Evolutionary conservation across 495 filamentous ascomycete species (phyloP), one percentile per base, ranked within the genome.

Genomic region (Jackrogersella minutella): DNA sequence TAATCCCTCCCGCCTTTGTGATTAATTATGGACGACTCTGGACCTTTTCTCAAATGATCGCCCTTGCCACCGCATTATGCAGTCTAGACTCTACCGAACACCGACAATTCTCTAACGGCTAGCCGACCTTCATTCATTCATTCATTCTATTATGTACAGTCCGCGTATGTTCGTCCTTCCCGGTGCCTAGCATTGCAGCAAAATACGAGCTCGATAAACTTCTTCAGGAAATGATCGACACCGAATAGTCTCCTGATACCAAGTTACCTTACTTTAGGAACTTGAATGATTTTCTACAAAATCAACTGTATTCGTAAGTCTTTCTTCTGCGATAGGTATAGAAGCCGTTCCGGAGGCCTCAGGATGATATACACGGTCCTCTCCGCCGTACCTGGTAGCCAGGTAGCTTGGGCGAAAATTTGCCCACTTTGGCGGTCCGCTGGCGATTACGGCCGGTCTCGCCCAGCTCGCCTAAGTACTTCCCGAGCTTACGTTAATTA

Each of bases 11-110:
- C 17, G 36, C 39, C 13, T 47, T 44, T 51, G 28, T 40, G 36
- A 63, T 60, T 56, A 64, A 63, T 60, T 56, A 64, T 58, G 33
- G 43, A 64, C 51, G 21, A 60, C 66, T 64, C 39, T 64, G 56
- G 60, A 53, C 33, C 44, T 43, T 64, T 64, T 26, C n/a, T 52
- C 19, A 49, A 60, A 44, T 49, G 66, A 69, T 69, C 66, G 57
- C 21, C 66, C 58, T 69, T 51, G 66, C 66, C 66, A 64, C 66
- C 39, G 11, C 33, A 24, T 49, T 33, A 62, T 60, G 55, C 50
- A 64, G 53, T 49, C 47, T 30, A 62, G 41, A 34, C 43, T 49
- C 55, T 61, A 58, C 44, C 49, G 47, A n/a, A 37, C 53, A 22
- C 49, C 40, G 39, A 31, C 31, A 21, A 44, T 31, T 60, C 9